Conservation (phyloP, 768 basidiomycete species). For the Leccinum subgranulosum region DNA sequence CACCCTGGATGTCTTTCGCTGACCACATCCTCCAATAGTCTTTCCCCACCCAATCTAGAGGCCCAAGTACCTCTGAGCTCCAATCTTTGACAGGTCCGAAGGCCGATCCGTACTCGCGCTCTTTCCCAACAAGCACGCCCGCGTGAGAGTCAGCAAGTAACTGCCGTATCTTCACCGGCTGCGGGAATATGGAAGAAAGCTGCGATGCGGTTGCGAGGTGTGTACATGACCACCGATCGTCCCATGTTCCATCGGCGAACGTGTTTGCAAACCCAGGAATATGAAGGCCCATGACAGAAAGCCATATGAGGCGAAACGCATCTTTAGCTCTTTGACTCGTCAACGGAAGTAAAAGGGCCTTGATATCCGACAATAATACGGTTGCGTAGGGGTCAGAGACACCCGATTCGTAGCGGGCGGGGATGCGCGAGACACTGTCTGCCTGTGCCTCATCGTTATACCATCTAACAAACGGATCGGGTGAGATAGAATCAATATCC, state of each 20-base stretch:
- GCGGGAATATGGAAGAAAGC: slow-evolving; percentile 55
- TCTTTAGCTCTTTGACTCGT: slow-evolving; percentile 44
- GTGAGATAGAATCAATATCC: slow-evolving; percentile 27
- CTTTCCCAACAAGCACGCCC: slow-evolving; percentile 64
- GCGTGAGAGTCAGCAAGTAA: slow-evolving; percentile 59
- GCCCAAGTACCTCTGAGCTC: slow-evolving; percentile 50
- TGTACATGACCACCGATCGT: slow-evolving; percentile 65
- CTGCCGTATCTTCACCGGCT: slow-evolving; percentile 23
- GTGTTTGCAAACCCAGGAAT: slow-evolving; percentile 60
- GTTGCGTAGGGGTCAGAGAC: slow-evolving; percentile 68
- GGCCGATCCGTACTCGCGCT: slow-evolving; percentile 55
- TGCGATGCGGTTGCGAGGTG: slow-evolving; percentile 44
- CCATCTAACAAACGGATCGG: slow-evolving; percentile 72
- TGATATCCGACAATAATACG: slow-evolving; percentile 72
- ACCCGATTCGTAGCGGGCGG: slow-evolving; percentile 52
- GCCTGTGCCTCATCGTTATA: slow-evolving; percentile 49
- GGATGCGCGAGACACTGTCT: slow-evolving; percentile 44
- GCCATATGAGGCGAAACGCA: slow-evolving; percentile 64
- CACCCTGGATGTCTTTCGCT: slow-evolving; percentile 44
- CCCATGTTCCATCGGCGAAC: slow-evolving; percentile 44
- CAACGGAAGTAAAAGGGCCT: slow-evolving; percentile 50
- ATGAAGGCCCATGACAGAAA: slow-evolving; percentile 67
- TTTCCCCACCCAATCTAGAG: slow-evolving; percentile 46
- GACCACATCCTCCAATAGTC: slow-evolving; percentile 43
- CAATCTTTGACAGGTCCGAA: slow-evolving; percentile 73